Percentiles rank a stretch among this genome's conserved stretches.
Conservation (phyloP, 805 yeast genomes). For the Lachancea kluyveri region DNA sequence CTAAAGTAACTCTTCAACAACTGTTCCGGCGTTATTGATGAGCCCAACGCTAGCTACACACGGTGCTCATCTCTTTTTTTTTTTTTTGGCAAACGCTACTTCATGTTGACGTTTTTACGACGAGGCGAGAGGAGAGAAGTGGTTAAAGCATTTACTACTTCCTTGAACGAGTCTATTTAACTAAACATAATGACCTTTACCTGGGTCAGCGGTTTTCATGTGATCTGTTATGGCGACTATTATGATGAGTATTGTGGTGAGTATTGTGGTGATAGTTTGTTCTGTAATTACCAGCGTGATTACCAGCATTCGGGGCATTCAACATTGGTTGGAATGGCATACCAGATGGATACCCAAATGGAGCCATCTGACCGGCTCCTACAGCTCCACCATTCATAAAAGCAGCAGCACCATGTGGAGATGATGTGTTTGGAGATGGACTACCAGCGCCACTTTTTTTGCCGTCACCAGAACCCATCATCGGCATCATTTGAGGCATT, state of each 20-base stretch:
- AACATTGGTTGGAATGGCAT: slow-evolving; percentile 25
- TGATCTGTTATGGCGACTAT: slow-evolving; percentile 7
- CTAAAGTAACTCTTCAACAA: no score
- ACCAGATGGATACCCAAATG: slow-evolving; percentile 25
- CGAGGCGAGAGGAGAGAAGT: no score
- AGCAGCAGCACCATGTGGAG: slow-evolving; percentile 25
- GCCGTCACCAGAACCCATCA: slow-evolving; percentile 18
- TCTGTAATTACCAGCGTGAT: slow-evolving; percentile 14
- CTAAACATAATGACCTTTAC: no score
- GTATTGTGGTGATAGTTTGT: slow-evolving; percentile 17
- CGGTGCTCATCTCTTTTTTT: background rate
- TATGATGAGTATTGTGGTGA: slow-evolving; percentile 14
- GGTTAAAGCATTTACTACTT: no score
- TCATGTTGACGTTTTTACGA: no score
- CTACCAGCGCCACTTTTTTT: slow-evolving; percentile 12
- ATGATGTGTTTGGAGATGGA: slow-evolving; percentile 22
- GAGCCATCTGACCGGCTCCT: slow-evolving; percentile 14
- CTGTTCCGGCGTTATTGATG: no score
- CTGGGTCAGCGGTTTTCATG: no score
- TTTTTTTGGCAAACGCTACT: background rate
- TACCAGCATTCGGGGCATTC: no score
- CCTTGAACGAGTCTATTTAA: no score
- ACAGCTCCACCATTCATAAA: slow-evolving; percentile 19
- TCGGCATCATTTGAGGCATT: slow-evolving; percentile 28
- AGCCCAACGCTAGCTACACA: no score